Evolutionary conservation across 441 rosid genomes (phyloP), one percentile per base, ranked within the genome.

Genomic region (Rhodomyrtus psidioides): DNA sequence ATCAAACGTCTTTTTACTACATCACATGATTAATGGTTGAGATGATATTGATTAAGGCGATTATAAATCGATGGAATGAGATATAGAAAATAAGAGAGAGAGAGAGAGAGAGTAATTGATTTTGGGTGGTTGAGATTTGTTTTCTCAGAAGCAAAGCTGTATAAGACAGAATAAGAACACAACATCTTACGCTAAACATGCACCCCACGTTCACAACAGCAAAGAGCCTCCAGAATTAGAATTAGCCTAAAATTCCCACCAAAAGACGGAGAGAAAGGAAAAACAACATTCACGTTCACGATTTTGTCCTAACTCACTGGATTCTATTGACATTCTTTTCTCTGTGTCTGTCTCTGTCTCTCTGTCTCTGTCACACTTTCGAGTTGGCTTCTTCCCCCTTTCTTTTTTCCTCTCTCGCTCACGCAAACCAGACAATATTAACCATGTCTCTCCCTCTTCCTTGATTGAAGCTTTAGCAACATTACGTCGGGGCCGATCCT

Each of bases 171-270:
- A 70, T 49, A 59, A 60, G 70, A 82, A 75, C 76, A 56, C 30
- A 53, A n/a, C 84, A 74, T 42, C 26, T 87, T 87, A 84, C 89
- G 83, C 81, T 27, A 39, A 89, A 93, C 92, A 91, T 92, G 93
- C 92, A 86, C 93, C 81, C 88, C 96, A 95, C 95, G 90, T 93
- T 92, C 90, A 13, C 86, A 75, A 85, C 57, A 24, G 65, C 83
- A 39, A 83, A 34, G n/a, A 39, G 24, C 49, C 79, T 39, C 79
- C 79, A 39, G 49, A 70, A 70, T 70, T 70, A 70, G 79, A 70
- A 39, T 19, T 39, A n/a, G 6, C 79, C 79, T 42, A 70, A 39
- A 70, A 70, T 70, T 70, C 49, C 83, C 84, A 84, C 86, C 53
- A 46, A 54, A 46, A 53, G 21, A 58, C 42, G 55, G 46, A 85